Evolutionary conservation across 352 stramenopile species (phyloP).

Genomic region (Globisporangium paddicum): DNA sequence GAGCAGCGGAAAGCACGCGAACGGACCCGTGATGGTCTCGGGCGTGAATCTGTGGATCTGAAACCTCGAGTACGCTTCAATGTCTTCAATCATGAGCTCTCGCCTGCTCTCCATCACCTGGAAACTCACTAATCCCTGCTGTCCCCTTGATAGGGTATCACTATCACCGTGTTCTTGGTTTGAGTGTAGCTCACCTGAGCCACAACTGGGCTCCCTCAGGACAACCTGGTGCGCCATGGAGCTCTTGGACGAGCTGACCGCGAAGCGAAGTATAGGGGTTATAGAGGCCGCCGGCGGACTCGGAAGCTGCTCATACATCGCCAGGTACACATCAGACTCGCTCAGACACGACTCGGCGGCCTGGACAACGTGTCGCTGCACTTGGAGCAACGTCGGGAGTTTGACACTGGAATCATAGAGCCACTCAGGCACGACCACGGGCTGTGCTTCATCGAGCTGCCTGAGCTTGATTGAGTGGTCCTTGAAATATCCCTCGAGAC

Average conservation of each 20-base stretch:
- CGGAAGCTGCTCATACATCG: slow-evolving; percentile 51
- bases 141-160: background rate
- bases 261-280: slow-evolving; percentile 37
- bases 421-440: slow-evolving; percentile 5
- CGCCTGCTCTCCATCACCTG: slow-evolving; percentile 23
- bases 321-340: slow-evolving; percentile 72
- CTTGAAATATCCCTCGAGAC: slow-evolving; percentile 38
- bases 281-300: slow-evolving; percentile 21
- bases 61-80: slow-evolving; percentile 11
- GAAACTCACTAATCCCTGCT: slow-evolving; percentile 24
- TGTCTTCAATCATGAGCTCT: slow-evolving; percentile 33
- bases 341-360: slow-evolving; percentile 47
- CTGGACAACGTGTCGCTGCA: slow-evolving; percentile 53
- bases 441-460: slow-evolving; percentile 18
- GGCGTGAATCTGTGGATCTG: slow-evolving; percentile 24
- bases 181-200: background rate
- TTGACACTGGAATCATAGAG: slow-evolving; percentile 18
- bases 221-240: slow-evolving; percentile 38
- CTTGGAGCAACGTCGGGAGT: slow-evolving; percentile 56
- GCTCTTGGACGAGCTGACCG: slow-evolving; percentile 44
- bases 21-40: slow-evolving; percentile 29
- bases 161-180: background rate
- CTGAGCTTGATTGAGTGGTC: slow-evolving; percentile 21
- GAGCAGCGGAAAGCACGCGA: slow-evolving; percentile 51
- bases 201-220: background rate